A percentile compares a stretch with the other conserved stretches of the same genome.
phyloP scores from a whole-genome alignment of 164 flowering plant genomes.

The Dillenia suffruticosa region DNA sequence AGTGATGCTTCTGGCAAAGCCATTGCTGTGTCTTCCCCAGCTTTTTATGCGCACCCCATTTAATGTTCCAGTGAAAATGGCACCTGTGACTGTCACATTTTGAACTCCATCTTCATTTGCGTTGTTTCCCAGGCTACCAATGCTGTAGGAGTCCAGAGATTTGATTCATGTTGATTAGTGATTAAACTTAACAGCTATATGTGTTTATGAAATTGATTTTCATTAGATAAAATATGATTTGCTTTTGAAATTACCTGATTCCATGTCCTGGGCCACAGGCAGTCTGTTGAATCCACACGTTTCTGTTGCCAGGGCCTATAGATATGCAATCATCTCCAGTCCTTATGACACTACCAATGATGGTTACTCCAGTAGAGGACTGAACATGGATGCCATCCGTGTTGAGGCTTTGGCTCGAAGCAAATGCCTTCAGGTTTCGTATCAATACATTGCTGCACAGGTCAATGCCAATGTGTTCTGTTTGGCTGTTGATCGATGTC shows the following conservation, averaged over 20 bases:
- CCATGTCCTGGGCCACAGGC: slow-evolving; percentile 17
- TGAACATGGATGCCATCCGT: slow-evolving; percentile 17
- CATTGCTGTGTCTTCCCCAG: neutral
- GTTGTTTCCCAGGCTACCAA: neutral
- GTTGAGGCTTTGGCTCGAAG: slow-evolving; percentile 9
- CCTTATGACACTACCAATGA: neutral
- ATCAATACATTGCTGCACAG: slow-evolving; percentile 11
- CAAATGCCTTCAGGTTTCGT: neutral
- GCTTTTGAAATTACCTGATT: slow-evolving; percentile 3
- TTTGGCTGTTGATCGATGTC: slow-evolving; percentile 12
- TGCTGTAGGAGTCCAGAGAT: neutral
- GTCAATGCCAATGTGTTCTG: slow-evolving; percentile 6
- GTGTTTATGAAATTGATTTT: no score
- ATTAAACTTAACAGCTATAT: no score
- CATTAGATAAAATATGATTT: neutral
- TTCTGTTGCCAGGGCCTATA: slow-evolving; percentile 5
- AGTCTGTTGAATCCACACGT: slow-evolving; percentile 4
- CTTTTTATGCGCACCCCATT: neutral
- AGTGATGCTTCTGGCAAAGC: neutral
- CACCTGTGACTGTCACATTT: neutral
- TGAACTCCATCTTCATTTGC: neutral
- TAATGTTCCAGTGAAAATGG: neutral
- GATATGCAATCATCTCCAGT: slow-evolving; percentile 14
- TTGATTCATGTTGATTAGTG: neutral
- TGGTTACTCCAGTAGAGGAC: slow-evolving; percentile 2